Evolutionary conservation across 768 basidiomycete genomes (phyloP), one percentile per base, ranked within the genome.

Genomic region (Pholiota molesta): DNA sequence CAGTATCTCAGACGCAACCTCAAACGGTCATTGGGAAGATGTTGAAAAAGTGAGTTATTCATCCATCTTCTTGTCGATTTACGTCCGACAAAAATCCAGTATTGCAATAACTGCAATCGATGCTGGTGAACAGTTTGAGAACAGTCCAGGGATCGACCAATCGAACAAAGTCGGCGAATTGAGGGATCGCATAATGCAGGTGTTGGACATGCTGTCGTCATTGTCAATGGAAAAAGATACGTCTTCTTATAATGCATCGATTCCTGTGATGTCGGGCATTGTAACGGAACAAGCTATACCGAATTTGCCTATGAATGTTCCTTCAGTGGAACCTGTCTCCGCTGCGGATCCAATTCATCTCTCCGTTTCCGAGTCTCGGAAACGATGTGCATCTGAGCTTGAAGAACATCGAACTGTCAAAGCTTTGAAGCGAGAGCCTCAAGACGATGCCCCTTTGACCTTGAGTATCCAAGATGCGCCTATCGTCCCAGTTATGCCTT

Each of bases 51-150:
- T 89, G 66, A 72, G 83, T 72, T 21, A 21, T 33, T 64, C 37
- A 51, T 35, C 54, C 61, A 49, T 61, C 52, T 26, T 58, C 55
- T 40, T 37, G 59, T 62, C 62, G 61, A 69, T 62, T 65, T 60
- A 63, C 62, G 68, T 56, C 61, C 63, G 62, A 45, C 47, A 47
- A 56, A 58, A 64, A 44, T 55, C 61, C 68, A 89, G 88, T 71
- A 87, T 89, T 65, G 85, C 83, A 44, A 79, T 83, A 58, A 86
- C 86, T 16, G 86, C 87, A 40, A 78, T 81, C 57, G 83, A 84
- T 47, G 87, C 85, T 45, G 83, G 80, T 44, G 78, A 78, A 40
- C 81, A 81, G 35, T 87, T 83, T 63, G 70, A 75, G 65, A 71
- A 81, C 74, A 70, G 68, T n/a, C 80, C 83, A 64, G 79, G 78